Evolutionary conservation across 140 eudicot genomes (phyloP).

Genomic region (Cichorium intybus): DNA sequence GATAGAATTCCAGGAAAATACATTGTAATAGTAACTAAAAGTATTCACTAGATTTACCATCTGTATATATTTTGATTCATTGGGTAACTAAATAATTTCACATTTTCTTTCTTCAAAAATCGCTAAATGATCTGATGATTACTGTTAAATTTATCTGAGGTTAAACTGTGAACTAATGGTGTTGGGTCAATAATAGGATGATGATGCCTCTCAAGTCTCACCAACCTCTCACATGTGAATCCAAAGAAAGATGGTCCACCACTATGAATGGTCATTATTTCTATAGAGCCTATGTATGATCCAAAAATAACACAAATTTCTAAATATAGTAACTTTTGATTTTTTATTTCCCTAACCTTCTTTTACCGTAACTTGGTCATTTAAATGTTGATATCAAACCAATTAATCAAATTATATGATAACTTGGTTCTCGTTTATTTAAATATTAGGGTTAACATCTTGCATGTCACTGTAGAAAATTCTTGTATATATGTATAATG

Average conservation of each 20-base stretch:
- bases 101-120: background rate
- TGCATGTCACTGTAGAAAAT: too few relatives aligned
- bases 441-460: too few relatives aligned
- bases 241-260: conserved; percentile 32
- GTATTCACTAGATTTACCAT: too few relatives aligned
- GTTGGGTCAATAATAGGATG: conserved; percentile 32
- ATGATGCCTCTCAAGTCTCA: conserved; percentile 36
- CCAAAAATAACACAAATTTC: conserved; percentile 29
- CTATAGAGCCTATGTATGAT: conserved; percentile 12
- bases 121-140: background rate
- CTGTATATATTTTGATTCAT: too few relatives aligned
- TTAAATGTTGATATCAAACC: background rate
- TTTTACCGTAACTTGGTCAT: background rate
- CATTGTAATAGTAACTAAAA: background rate
- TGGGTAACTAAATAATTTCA: too few relatives aligned
- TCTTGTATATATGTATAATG: too few relatives aligned
- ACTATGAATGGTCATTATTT: conserved; percentile 25
- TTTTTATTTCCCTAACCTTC: background rate
- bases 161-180: conserved; percentile 14
- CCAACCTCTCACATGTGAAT: conserved; percentile 39
- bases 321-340: conserved; percentile 22
- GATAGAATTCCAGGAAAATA: background rate
- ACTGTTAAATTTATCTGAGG: background rate
- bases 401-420: background rate
- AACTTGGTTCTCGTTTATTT: too few relatives aligned